Evolutionary conservation across 1,284 basidiomycete genomes (phyloP).

Genomic region (Leccinum griseonigrum): DNA sequence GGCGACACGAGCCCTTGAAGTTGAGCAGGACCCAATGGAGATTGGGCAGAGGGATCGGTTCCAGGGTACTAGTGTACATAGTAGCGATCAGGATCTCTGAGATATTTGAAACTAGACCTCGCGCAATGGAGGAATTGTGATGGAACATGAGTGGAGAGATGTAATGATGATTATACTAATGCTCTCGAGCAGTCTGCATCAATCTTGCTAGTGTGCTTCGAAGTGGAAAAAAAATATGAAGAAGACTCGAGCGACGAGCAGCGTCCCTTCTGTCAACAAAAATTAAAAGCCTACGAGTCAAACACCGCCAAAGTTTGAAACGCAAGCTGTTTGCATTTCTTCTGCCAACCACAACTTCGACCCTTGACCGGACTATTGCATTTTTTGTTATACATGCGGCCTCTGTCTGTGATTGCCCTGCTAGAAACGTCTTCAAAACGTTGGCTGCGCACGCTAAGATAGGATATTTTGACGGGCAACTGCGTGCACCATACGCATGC

Average conservation of each 20-base stretch:
- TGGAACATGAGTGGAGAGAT: background rate
- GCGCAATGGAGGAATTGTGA: background rate
- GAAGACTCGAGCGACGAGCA: background rate
- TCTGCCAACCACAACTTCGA: background rate
- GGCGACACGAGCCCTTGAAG: background rate
- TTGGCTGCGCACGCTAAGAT: background rate
- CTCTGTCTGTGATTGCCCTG: too few species aligned
- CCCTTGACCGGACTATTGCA: background rate
- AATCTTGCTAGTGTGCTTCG: background rate
- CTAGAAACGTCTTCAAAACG: background rate
- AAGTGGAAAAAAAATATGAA: background rate
- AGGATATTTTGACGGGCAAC: background rate
- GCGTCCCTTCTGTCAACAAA: background rate
- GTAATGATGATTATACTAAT: background rate
- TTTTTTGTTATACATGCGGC: too few species aligned
- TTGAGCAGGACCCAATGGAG: background rate
- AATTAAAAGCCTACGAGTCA: background rate
- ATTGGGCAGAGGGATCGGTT: conserved; percentile 6
- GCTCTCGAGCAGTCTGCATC: background rate
- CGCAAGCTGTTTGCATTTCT: background rate
- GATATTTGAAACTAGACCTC: background rate
- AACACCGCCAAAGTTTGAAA: background rate
- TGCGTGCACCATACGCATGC: background rate
- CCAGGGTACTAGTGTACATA: background rate
- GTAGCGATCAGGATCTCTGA: background rate